A percentile compares a stretch with the other conserved stretches of the same genome.
These are phyloP conservation scores for Xylaria sp. DNA, from an alignment of 2,329 filamentous ascomycete genomes.

Conservation along the genomic window DNA sequence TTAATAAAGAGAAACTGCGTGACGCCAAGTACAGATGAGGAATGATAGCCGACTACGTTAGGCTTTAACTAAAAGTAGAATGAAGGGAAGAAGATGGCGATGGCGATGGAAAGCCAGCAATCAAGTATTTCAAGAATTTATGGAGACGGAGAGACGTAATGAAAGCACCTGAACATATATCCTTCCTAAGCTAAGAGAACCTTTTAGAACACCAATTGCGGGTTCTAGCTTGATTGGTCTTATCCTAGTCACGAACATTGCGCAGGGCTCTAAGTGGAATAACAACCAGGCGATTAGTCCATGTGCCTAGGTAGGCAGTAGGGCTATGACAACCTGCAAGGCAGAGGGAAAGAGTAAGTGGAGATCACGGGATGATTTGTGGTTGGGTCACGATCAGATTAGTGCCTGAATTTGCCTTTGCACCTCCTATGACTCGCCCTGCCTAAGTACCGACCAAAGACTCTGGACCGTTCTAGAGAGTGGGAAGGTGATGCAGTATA, in stretches of 20 bases:
- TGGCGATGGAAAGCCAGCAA: neutral
- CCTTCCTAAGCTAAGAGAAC: neutral
- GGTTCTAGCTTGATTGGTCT: neutral
- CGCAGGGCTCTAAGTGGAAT: conserved; percentile 19
- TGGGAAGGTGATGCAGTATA: too few relatives aligned
- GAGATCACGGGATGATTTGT: neutral
- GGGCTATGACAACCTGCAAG: conserved; percentile 4
- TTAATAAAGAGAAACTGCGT: neutral
- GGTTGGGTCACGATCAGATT: neutral
- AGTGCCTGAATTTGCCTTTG: neutral
- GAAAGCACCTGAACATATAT: neutral
- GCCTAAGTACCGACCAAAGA: neutral
- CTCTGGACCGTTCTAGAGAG: neutral
- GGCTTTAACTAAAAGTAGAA: neutral
- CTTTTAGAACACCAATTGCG: neutral
- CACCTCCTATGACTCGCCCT: conserved; percentile 8
- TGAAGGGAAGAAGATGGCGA: neutral
- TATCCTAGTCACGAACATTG: neutral
- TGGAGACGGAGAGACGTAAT: neutral
- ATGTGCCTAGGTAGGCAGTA: conserved; percentile 3
- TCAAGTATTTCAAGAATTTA: neutral
- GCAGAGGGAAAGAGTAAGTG: neutral
- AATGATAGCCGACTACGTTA: neutral
- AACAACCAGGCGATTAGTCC: conserved; percentile 13
- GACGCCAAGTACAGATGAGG: neutral